Conservation (phyloP, 352 stramenopile species). For the Phytophthora sojae region DNA sequence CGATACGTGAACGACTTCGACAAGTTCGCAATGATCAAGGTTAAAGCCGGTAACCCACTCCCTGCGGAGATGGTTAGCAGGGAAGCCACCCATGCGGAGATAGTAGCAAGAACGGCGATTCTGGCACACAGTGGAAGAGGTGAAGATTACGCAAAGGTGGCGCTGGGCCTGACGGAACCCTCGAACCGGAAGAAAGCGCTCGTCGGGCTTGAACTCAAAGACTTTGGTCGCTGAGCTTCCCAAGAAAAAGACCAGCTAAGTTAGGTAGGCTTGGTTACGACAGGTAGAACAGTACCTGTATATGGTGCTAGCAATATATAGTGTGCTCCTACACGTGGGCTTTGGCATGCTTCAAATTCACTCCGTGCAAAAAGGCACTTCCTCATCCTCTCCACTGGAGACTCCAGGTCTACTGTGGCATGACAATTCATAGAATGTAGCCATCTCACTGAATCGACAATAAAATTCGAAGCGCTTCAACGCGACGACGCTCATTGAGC, state of each 20-base stretch:
- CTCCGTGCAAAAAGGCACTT: too few species aligned
- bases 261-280: too few species aligned
- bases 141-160: not conserved
- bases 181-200: not conserved
- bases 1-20: slow-evolving; percentile 5
- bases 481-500: not conserved
- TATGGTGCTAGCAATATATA: too few species aligned
- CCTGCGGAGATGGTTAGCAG: not conserved
- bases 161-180: not conserved
- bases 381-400: too few species aligned
- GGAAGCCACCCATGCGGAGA: not conserved
- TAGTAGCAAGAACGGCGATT: not conserved
- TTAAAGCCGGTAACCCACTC: not conserved
- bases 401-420: too few species aligned
- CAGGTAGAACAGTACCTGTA: too few species aligned
- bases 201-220: not conserved
- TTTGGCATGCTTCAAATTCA: too few species aligned
- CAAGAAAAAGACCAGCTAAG: too few species aligned
- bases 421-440: not conserved
- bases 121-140: not conserved
- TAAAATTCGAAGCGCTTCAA: not conserved
- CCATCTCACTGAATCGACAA: not conserved
- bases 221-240: too few species aligned
- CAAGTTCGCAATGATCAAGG: not conserved
- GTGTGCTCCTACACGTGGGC: too few species aligned